Evolutionary conservation across 495 filamentous ascomycete species (phyloP).

Genomic region (Stereocaulon alpinum): DNA sequence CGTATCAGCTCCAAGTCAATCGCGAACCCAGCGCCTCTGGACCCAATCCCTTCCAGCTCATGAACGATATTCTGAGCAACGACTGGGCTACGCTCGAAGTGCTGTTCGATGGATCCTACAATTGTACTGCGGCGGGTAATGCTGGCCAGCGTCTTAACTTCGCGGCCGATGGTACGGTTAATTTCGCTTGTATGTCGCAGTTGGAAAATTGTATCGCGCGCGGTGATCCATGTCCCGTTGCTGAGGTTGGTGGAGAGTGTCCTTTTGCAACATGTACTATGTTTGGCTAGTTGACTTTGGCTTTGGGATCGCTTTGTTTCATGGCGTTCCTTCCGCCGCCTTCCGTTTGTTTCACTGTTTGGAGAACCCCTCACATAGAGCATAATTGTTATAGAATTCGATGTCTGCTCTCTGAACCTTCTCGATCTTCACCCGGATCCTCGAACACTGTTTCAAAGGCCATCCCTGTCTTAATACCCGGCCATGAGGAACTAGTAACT

Average conservation of each 20-base stretch:
- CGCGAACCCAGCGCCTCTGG: neutral
- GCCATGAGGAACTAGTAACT: too few species aligned
- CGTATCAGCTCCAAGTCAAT: neutral
- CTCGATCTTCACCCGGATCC: too few species aligned
- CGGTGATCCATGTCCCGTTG: neutral
- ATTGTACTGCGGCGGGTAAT: neutral
- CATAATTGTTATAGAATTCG: too few species aligned
- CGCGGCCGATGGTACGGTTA: neutral
- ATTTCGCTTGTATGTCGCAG: conserved; percentile 1
- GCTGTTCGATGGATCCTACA: conserved; percentile 7
- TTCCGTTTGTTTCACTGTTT: too few species aligned
- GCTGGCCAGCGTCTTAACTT: neutral
- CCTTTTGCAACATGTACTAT: neutral
- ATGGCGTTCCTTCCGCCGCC: too few species aligned
- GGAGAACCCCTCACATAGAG: too few species aligned
- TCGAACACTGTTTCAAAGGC: too few species aligned
- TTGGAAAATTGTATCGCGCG: neutral
- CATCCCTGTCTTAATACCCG: too few species aligned
- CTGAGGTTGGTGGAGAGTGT: neutral
- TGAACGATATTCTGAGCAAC: conserved; percentile 4
- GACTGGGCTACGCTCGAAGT: neutral
- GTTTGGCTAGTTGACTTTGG: neutral
- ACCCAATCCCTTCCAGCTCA: neutral
- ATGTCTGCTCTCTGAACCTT: too few species aligned
- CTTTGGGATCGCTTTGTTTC: too few species aligned